Conservation (phyloP, 2,329 filamentous ascomycete genomes). For the Colletotrichum nymphaeae region DNA sequence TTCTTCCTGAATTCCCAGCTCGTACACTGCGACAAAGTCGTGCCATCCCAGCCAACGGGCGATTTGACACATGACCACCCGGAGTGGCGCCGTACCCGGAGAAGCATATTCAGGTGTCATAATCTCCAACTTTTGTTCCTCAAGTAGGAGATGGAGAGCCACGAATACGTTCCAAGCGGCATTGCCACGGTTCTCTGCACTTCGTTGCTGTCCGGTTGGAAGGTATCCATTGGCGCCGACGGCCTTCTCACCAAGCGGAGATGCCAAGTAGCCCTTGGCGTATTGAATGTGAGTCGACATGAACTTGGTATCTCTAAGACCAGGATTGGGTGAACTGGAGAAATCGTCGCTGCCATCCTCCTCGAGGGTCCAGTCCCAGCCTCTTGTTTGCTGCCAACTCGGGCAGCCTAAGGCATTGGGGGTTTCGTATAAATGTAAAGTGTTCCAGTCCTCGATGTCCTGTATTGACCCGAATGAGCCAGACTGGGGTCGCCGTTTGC, state of each 20-base stretch:
- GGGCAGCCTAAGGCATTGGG: slow-evolving; percentile 62
- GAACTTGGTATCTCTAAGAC: slow-evolving; percentile 50
- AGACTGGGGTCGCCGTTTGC: slow-evolving; percentile 47
- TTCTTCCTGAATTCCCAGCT: slow-evolving; percentile 64
- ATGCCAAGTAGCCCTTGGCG: slow-evolving; percentile 74
- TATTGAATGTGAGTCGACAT: slow-evolving; percentile 65
- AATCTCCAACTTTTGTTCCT: slow-evolving; percentile 87
- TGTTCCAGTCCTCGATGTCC: slow-evolving; percentile 58
- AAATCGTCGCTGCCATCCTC: slow-evolving; percentile 53
- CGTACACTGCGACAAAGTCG: slow-evolving; percentile 60
- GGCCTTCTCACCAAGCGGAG: slow-evolving; percentile 65
- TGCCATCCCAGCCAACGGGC: slow-evolving; percentile 83
- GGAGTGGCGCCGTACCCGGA: slow-evolving; percentile 63
- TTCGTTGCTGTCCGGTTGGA: slow-evolving; percentile 67
- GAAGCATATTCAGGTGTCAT: slow-evolving; percentile 57
- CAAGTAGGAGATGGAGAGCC: slow-evolving; percentile 85
- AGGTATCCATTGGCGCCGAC: slow-evolving; percentile 70
- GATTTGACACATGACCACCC: slow-evolving; percentile 84
- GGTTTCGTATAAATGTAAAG: slow-evolving; percentile 58
- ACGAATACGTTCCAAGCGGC: slow-evolving; percentile 76
- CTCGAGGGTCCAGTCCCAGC: slow-evolving; percentile 80
- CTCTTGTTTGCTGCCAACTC: slow-evolving; percentile 68
- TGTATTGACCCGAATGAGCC: slow-evolving; percentile 49
- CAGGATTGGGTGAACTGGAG: slow-evolving; percentile 44
- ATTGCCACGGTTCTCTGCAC: slow-evolving; percentile 67